Conservation (phyloP, 2,329 filamentous ascomycete genomes). For the Lomentospora prolificans region DNA sequence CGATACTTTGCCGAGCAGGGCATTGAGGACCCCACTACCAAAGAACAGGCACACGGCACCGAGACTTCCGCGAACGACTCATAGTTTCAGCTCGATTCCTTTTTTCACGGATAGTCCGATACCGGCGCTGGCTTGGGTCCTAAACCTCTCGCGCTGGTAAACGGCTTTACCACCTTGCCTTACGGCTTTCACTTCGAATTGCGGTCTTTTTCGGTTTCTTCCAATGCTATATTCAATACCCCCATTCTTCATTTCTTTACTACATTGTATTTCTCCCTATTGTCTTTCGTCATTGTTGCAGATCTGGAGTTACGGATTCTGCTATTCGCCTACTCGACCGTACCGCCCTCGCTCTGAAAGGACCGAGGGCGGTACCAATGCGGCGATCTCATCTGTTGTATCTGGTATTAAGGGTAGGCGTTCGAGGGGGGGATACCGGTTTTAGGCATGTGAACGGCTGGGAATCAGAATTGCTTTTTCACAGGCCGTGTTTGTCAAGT, state of each 20-base stretch:
- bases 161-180: not conserved
- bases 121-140: not conserved
- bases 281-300: not conserved
- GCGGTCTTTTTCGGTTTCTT: not conserved
- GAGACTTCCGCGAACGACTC: constrained; percentile 1
- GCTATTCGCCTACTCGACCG: not conserved
- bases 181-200: not conserved
- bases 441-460: not conserved
- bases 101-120: not conserved
- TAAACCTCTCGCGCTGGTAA: not conserved
- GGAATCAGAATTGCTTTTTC: not conserved
- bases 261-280: not conserved
- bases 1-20: constrained; percentile 53
- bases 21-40: constrained; percentile 23
- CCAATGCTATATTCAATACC: constrained; percentile 3
- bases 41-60: constrained; percentile 7
- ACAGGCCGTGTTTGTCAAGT: not conserved
- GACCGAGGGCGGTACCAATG: not conserved
- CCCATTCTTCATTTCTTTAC: constrained; percentile 3
- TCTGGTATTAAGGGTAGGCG: not conserved
- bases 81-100: not conserved
- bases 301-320: not conserved
- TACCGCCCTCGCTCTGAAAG: not conserved
- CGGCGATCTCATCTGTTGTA: not conserved
- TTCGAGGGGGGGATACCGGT: not conserved